A percentile compares a stretch with the other conserved stretches of the same genome.
These are phyloP conservation scores for Mycena belliarum DNA, from an alignment of 768 basidiomycete species.

Conservation along the genomic window DNA sequence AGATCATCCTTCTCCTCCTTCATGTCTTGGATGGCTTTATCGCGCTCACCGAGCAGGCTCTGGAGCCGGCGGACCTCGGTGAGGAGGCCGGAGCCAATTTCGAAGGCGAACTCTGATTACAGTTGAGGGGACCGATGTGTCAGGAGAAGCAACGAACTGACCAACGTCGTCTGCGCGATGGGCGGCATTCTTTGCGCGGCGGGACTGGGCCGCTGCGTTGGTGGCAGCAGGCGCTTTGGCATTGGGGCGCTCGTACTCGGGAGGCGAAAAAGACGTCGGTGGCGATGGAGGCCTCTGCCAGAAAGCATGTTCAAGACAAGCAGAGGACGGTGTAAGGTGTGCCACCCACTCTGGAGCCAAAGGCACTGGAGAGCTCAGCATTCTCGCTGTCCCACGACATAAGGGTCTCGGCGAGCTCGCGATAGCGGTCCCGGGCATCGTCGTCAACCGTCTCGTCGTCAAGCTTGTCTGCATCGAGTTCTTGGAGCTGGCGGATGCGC, in stretches of 20 bases:
- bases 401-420: constrained; percentile 75
- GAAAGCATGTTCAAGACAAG: neutral
- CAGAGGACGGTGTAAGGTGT: neutral
- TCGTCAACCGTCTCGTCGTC: constrained; percentile 66
- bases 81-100: constrained; percentile 91
- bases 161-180: constrained; percentile 89
- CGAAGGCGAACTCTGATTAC: constrained; percentile 87
- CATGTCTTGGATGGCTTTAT: constrained; percentile 89
- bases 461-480: constrained; percentile 61
- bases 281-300: constrained; percentile 30
- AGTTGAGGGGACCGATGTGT: constrained; percentile 14
- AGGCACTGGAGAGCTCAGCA: constrained; percentile 67
- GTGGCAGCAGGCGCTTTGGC: constrained; percentile 40
- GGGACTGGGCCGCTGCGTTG: constrained; percentile 81
- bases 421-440: constrained; percentile 72
- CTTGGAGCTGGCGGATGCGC: constrained; percentile 80
- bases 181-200: constrained; percentile 89
- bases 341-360: constrained; percentile 61
- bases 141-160: constrained; percentile 26
- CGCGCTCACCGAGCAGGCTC: constrained; percentile 85
- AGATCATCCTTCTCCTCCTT: constrained; percentile 91
- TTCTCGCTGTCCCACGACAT: constrained; percentile 81
- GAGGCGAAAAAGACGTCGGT: constrained; percentile 47
- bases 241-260: constrained; percentile 54
- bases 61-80: constrained; percentile 92